phyloP scores from a whole-genome alignment of 495 filamentous ascomycete genomes.

The Talaromyces borbonicus region DNA sequence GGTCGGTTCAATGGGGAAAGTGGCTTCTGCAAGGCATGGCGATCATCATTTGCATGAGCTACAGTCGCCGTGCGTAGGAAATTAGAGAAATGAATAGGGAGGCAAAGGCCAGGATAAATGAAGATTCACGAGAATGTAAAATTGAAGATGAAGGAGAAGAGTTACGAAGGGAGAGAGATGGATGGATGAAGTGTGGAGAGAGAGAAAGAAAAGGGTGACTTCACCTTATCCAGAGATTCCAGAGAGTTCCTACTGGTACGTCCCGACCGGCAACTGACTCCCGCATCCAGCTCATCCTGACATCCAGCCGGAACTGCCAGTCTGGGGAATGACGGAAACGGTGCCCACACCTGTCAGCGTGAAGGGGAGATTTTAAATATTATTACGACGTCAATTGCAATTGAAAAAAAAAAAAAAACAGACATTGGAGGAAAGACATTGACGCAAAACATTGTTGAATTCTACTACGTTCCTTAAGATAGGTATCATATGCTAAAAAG shows the following conservation, averaged over 20 bases:
- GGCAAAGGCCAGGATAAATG: background rate
- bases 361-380: background rate
- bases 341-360: background rate
- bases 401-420: background rate
- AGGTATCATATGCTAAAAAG: slow-evolving; percentile 5
- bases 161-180: background rate
- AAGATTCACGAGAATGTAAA: background rate
- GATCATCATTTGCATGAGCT: background rate
- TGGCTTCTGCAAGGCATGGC: background rate
- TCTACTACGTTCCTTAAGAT: background rate
- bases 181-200: background rate
- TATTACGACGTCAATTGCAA: too few species aligned
- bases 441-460: background rate
- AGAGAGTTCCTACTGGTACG: background rate
- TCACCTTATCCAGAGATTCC: too few species aligned
- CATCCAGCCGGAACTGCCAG: background rate
- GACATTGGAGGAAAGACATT: background rate
- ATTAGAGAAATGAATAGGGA: background rate
- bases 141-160: background rate
- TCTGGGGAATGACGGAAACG: background rate
- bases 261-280: background rate
- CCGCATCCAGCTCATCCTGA: background rate
- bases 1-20: background rate
- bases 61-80: background rate
- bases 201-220: background rate